These are phyloP conservation scores for Aspergillus uvarum DNA, from an alignment of 2,329 filamentous ascomycete genomes.

Conservation along the genomic window DNA sequence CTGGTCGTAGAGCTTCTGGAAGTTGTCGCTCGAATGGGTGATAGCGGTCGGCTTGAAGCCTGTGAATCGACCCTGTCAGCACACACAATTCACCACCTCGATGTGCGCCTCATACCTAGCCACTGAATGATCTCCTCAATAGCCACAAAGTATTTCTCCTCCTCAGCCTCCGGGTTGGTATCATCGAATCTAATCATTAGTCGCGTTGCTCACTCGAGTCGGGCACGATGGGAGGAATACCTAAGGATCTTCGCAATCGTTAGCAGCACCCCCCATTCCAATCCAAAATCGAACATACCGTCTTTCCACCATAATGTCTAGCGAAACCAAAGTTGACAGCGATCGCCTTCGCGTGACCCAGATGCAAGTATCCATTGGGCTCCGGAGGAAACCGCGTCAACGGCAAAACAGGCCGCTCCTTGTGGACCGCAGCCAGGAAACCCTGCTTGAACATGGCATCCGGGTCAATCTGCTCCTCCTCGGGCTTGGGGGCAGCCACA, in stretches of 20 bases:
- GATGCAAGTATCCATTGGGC: conserved; percentile 90
- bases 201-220: conserved; percentile 59
- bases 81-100: neutral
- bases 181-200: conserved; percentile 79
- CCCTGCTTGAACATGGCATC: conserved; percentile 78
- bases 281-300: conserved; percentile 7
- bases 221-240: neutral
- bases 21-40: conserved; percentile 89
- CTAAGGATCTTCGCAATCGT: conserved; percentile 13
- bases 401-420: conserved; percentile 57
- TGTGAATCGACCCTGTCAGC: neutral
- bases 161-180: conserved; percentile 91
- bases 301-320: conserved; percentile 71
- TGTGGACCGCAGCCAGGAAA: conserved; percentile 71
- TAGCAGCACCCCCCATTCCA: neutral
- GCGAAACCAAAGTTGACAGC: conserved; percentile 96
- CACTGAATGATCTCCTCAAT: conserved; percentile 85
- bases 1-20: conserved; percentile 80
- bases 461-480: conserved; percentile 36
- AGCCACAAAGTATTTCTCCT: conserved; percentile 84
- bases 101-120: conserved; percentile 52
- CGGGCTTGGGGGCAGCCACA: conserved; percentile 25
- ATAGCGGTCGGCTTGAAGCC: conserved; percentile 76
- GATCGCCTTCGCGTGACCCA: conserved; percentile 94
- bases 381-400: conserved; percentile 77